A percentile compares a stretch with the other conserved stretches of the same genome.
Evolutionary conservation across 148 eudicot genomes (phyloP).

Genomic region (Rhododendron henanense): DNA sequence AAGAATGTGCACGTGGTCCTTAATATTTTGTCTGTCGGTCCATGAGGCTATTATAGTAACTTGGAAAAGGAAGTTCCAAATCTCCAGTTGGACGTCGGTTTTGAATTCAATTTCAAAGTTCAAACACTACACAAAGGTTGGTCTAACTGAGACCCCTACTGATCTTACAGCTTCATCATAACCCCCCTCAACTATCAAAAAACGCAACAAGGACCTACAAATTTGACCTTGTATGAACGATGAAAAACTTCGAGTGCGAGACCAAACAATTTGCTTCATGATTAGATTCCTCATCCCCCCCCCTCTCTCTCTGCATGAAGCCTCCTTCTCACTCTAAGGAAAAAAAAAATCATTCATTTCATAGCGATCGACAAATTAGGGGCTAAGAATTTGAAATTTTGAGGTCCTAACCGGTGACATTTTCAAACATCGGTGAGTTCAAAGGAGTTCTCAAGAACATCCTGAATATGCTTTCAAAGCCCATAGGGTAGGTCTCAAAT

Average conservation of each 20-base stretch:
- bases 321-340: background rate
- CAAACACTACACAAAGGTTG: background rate
- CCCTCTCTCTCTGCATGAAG: background rate
- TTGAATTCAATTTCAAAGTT: background rate
- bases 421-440: background rate
- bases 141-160: background rate
- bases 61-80: background rate
- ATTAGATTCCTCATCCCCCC: background rate
- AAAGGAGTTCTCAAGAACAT: background rate
- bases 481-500: background rate
- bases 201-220: background rate
- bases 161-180: background rate
- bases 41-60: background rate
- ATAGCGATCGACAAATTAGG: background rate
- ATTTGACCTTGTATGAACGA: background rate
- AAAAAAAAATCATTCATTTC: background rate
- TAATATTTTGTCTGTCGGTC: background rate
- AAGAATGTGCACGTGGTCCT: background rate
- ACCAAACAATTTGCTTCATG: background rate
- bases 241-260: background rate
- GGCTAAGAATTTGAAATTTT: background rate
- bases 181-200: background rate
- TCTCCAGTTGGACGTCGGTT: background rate
- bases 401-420: background rate
- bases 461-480: no score